phyloP scores from a whole-genome alignment of 345 rosid genomes.

The Lumnitzera littorea region DNA sequence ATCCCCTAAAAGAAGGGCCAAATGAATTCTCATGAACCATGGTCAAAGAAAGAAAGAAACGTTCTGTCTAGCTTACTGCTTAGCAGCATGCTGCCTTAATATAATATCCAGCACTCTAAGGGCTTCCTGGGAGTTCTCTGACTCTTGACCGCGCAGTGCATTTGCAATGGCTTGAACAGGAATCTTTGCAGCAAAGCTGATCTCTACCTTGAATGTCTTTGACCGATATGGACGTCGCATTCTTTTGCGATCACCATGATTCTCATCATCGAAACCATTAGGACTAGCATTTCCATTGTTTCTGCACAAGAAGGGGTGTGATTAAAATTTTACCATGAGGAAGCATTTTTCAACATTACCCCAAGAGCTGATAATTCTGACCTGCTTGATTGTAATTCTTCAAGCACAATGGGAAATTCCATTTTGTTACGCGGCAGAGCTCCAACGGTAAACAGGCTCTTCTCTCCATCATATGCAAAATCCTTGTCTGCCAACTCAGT shows the following conservation, averaged over 20 bases:
- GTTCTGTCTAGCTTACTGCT: constrained; percentile 41
- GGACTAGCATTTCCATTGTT: constrained; percentile 51
- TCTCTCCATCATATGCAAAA: constrained; percentile 94
- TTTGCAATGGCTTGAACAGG: constrained; percentile 79
- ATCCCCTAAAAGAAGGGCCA: constrained; percentile 41
- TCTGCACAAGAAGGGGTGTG: constrained; percentile 16
- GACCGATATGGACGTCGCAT: constrained; percentile 46
- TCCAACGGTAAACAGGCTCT: constrained; percentile 71
- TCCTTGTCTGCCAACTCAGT: constrained; percentile 48
- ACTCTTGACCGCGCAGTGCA: constrained; percentile 73
- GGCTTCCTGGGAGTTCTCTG: constrained; percentile 70
- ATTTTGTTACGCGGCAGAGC: constrained; percentile 69
- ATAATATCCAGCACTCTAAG: constrained; percentile 74
- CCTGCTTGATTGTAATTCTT: constrained; percentile 58
- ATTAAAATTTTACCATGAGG: no score
- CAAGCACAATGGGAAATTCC: constrained; percentile 74
- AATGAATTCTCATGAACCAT: constrained; percentile 5
- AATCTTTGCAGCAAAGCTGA: constrained; percentile 68
- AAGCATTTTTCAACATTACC: no score
- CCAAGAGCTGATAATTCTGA: constrained; percentile 2
- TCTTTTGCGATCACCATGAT: constrained; percentile 54
- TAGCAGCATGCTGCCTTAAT: constrained; percentile 85
- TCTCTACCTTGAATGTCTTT: constrained; percentile 57
- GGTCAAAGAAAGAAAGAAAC: neutral
- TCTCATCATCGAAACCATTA: constrained; percentile 35